Conservation (phyloP, 352 stramenopile genomes). For the Phytophthora palmivora region DNA sequence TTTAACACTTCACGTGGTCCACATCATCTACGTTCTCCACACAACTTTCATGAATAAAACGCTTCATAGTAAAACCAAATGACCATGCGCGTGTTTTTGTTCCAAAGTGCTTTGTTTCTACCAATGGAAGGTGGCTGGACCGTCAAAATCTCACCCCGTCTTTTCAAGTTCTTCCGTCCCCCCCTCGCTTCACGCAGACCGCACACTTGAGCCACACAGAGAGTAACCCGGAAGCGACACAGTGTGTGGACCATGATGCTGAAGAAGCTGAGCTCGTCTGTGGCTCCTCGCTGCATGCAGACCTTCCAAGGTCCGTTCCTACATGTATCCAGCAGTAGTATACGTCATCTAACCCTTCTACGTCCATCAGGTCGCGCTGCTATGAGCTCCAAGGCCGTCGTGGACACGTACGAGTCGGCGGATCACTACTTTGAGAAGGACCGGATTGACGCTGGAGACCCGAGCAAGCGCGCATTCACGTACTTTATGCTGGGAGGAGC, state of each 20-base stretch:
- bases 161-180: slow-evolving; percentile 20
- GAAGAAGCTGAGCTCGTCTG: slow-evolving; percentile 68
- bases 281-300: slow-evolving; percentile 66
- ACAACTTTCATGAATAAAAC: background rate
- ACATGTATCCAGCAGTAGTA: slow-evolving; percentile 6
- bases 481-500: slow-evolving; percentile 98
- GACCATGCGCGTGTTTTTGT: slow-evolving; percentile 12
- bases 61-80: slow-evolving; percentile 2
- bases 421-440: slow-evolving; percentile 91
- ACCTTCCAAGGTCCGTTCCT: slow-evolving; percentile 36
- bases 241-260: slow-evolving; percentile 61
- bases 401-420: slow-evolving; percentile 64
- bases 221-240: slow-evolving; percentile 17
- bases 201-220: slow-evolving; percentile 35
- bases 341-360: slow-evolving; percentile 1
- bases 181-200: slow-evolving; percentile 16
- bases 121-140: slow-evolving; percentile 29
- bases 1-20: slow-evolving; percentile 16
- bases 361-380: slow-evolving; percentile 35
- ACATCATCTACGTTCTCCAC: background rate
- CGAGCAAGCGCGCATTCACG: slow-evolving; percentile 98
- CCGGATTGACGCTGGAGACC: slow-evolving; percentile 72
- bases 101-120: slow-evolving; percentile 17
- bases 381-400: slow-evolving; percentile 72
- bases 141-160: slow-evolving; percentile 34